These are phyloP conservation scores for Closterium sp. DNA, from an alignment of 139 green algal genomes.

Conservation along the genomic window DNA sequence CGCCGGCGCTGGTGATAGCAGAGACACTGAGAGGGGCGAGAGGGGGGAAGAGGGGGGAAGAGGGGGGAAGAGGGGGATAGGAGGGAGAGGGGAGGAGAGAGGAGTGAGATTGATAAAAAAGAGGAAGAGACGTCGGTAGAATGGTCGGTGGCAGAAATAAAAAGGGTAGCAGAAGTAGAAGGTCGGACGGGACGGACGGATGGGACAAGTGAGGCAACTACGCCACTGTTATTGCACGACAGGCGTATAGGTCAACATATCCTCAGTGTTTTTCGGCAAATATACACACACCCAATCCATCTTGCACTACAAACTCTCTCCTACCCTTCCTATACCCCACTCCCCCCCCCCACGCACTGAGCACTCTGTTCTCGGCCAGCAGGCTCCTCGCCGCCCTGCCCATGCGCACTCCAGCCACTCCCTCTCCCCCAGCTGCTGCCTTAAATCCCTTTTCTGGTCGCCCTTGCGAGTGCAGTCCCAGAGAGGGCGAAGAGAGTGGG, in stretches of 20 bases:
- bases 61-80: background rate
- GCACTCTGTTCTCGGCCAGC: background rate
- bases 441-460: background rate
- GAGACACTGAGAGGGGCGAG: background rate
- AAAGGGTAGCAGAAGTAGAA: too few relatives aligned
- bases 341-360: background rate
- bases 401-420: background rate
- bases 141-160: too few relatives aligned
- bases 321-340: too few relatives aligned
- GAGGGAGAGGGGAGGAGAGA: background rate
- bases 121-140: too few relatives aligned
- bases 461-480: background rate
- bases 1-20: background rate
- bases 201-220: too few relatives aligned
- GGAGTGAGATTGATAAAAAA: background rate
- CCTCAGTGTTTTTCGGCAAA: too few relatives aligned
- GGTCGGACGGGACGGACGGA: too few relatives aligned
- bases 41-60: too few relatives aligned
- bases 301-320: too few relatives aligned
- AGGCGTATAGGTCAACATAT: too few relatives aligned
- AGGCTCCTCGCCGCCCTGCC: background rate
- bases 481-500: background rate
- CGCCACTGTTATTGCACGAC: too few relatives aligned
- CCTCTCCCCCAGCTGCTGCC: background rate
- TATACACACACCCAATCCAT: too few relatives aligned